Conservation (phyloP, 2,329 filamentous ascomycete genomes). For the Cyphellophora europaea region DNA sequence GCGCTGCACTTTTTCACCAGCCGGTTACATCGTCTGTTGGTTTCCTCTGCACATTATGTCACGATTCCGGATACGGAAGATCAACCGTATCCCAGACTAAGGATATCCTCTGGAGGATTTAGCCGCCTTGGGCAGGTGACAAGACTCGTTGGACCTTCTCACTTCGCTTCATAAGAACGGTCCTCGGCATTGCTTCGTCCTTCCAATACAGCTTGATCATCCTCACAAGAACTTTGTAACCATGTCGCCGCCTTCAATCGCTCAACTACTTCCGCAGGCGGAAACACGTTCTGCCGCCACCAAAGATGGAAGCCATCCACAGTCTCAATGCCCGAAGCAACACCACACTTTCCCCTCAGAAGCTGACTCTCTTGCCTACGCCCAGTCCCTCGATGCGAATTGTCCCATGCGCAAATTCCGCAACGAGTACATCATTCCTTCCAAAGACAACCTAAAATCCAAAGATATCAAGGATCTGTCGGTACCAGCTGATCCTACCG, state of each 20-base stretch:
- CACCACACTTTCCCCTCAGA: constrained; percentile 9
- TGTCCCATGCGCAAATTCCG: constrained; percentile 53
- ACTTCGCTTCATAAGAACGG: too few relatives aligned
- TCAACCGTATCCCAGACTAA: too few relatives aligned
- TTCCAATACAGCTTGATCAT: not conserved
- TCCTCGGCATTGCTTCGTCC: too few relatives aligned
- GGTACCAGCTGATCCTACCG: constrained; percentile 23
- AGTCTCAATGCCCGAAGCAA: not conserved
- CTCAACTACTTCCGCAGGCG: not conserved
- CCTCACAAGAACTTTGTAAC: constrained; percentile 1
- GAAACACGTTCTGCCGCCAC: not conserved
- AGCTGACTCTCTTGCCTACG: constrained; percentile 29
- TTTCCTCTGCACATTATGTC: too few relatives aligned
- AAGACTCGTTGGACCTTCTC: too few relatives aligned
- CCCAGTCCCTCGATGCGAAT: constrained; percentile 45
- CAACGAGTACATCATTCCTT: constrained; percentile 67
- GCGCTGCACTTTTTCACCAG: too few relatives aligned
- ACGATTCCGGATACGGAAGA: too few relatives aligned
- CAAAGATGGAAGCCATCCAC: not conserved
- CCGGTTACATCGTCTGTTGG: too few relatives aligned
- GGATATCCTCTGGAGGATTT: too few relatives aligned
- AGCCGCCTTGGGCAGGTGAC: too few relatives aligned
- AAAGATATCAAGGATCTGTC: constrained; percentile 38
- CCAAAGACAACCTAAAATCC: constrained; percentile 59
- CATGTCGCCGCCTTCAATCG: not conserved